phyloP scores from a whole-genome alignment of 2,329 filamentous ascomycete genomes.

The Trichoderma brevicompactum region DNA sequence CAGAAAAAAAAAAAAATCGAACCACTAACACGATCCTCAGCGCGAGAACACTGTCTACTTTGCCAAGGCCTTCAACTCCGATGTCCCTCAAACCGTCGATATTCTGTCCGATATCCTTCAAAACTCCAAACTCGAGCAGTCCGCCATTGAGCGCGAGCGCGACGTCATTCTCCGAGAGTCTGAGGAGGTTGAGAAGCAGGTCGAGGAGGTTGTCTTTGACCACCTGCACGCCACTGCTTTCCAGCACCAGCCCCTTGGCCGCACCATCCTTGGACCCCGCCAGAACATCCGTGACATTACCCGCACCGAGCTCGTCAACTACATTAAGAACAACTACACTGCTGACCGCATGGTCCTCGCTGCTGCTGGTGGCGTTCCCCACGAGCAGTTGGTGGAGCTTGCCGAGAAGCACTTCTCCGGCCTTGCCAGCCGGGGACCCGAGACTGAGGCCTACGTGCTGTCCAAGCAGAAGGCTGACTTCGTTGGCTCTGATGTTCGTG shows the following conservation, averaged over 20 bases:
- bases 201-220: slow-evolving; percentile 99
- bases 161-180: slow-evolving; percentile 98
- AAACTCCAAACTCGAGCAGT: slow-evolving; percentile 95
- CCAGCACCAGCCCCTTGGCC: slow-evolving; percentile 93
- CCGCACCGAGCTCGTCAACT: slow-evolving; percentile 86
- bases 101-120: slow-evolving; percentile 99
- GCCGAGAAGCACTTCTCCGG: slow-evolving; percentile 93
- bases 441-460: slow-evolving; percentile 73
- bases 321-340: slow-evolving; percentile 99
- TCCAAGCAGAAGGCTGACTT: slow-evolving; percentile 93
- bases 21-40: slow-evolving; percentile 49
- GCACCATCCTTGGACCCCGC: slow-evolving; percentile 95
- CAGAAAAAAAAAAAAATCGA: slow-evolving; percentile 1
- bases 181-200: slow-evolving; percentile 99
- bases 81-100: slow-evolving; percentile 94
- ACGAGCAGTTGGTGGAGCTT: slow-evolving; percentile 91
- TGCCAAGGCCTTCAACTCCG: slow-evolving; percentile 97
- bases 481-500: slow-evolving; percentile 91
- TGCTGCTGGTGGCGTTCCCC: slow-evolving; percentile 89
- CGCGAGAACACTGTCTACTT: slow-evolving; percentile 99
- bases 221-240: slow-evolving; percentile 98
- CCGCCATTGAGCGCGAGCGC: slow-evolving; percentile 94
- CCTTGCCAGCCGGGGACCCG: slow-evolving; percentile 75
- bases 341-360: slow-evolving; percentile 99
- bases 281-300: slow-evolving; percentile 98